Conservation (phyloP, 768 basidiomycete genomes). For the Amanita polypyramis region DNA sequence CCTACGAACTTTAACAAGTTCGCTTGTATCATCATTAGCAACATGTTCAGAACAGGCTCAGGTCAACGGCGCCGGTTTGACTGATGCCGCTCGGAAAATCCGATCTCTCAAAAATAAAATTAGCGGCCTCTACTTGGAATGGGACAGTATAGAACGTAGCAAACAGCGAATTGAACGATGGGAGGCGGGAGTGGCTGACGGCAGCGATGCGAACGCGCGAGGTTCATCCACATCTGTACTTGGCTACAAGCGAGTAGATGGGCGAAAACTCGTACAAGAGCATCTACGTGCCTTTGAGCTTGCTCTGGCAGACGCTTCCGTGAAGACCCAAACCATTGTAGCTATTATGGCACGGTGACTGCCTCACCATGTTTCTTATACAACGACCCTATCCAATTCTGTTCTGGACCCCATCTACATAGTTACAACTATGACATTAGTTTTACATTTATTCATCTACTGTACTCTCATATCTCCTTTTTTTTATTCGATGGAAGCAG, state of each 20-base stretch:
- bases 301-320: slow-evolving; percentile 60
- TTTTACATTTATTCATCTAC: slow-evolving; percentile 12
- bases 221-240: slow-evolving; percentile 20
- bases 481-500: slow-evolving; percentile 19
- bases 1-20: slow-evolving; percentile 63
- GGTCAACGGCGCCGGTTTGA: slow-evolving; percentile 75
- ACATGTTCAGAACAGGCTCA: slow-evolving; percentile 83
- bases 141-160: slow-evolving; percentile 80
- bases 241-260: slow-evolving; percentile 43
- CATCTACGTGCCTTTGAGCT: slow-evolving; percentile 68
- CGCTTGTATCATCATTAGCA: slow-evolving; percentile 64
- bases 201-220: slow-evolving; percentile 22
- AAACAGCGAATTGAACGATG: slow-evolving; percentile 66
- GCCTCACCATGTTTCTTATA: not conserved
- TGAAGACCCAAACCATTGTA: slow-evolving; percentile 74
- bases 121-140: slow-evolving; percentile 70
- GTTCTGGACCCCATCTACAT: slow-evolving; percentile 10
- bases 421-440: slow-evolving; percentile 2
- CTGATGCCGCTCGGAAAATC: slow-evolving; percentile 80
- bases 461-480: slow-evolving; percentile 5
- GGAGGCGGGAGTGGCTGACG: slow-evolving; percentile 55
- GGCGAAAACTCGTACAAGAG: slow-evolving; percentile 64
- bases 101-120: slow-evolving; percentile 79
- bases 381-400: slow-evolving; percentile 5
- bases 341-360: slow-evolving; percentile 71